A percentile compares a stretch with the other conserved stretches of the same genome.
These are phyloP conservation scores for Colletotrichum magnum DNA, from an alignment of 2,329 filamentous ascomycete genomes.

Conservation along the genomic window DNA sequence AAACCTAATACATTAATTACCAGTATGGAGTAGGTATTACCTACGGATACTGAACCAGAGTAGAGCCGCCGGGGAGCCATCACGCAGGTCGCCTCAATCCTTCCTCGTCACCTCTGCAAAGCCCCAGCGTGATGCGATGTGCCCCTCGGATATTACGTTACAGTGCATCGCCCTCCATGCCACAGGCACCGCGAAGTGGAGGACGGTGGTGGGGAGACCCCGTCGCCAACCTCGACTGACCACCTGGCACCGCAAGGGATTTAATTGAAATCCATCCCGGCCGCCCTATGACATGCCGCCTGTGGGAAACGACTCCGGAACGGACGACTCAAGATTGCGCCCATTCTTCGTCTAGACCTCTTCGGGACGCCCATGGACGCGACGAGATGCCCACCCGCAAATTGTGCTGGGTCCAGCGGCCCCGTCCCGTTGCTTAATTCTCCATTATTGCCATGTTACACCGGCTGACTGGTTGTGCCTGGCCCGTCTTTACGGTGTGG, in stretches of 20 bases:
- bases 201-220: slow-evolving; percentile 19
- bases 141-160: slow-evolving; percentile 40
- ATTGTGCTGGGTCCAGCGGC: slow-evolving; percentile 32
- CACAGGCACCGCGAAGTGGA: slow-evolving; percentile 28
- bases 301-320: slow-evolving; percentile 6
- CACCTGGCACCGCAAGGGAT: slow-evolving; percentile 19
- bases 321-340: slow-evolving; percentile 19
- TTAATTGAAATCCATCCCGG: slow-evolving; percentile 17
- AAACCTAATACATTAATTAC: not conserved
- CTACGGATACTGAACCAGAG: too few species aligned
- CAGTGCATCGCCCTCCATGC: slow-evolving; percentile 26
- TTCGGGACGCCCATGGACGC: slow-evolving; percentile 17
- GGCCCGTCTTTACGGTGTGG: not conserved
- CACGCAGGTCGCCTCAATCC: not conserved
- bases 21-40: too few species aligned
- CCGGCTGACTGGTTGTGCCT: slow-evolving; percentile 36
- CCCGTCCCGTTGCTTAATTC: slow-evolving; percentile 28
- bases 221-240: slow-evolving; percentile 10
- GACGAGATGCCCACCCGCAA: slow-evolving; percentile 22
- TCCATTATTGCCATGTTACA: slow-evolving; percentile 31
- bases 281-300: slow-evolving; percentile 6
- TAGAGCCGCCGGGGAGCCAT: too few species aligned
- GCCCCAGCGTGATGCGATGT: slow-evolving; percentile 8
- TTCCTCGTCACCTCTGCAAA: slow-evolving; percentile 1
- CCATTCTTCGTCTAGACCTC: slow-evolving; percentile 11